Evolutionary conservation across 2,329 filamentous ascomycete species (phyloP).

Genomic region (Verticillium zaregamsianum): DNA sequence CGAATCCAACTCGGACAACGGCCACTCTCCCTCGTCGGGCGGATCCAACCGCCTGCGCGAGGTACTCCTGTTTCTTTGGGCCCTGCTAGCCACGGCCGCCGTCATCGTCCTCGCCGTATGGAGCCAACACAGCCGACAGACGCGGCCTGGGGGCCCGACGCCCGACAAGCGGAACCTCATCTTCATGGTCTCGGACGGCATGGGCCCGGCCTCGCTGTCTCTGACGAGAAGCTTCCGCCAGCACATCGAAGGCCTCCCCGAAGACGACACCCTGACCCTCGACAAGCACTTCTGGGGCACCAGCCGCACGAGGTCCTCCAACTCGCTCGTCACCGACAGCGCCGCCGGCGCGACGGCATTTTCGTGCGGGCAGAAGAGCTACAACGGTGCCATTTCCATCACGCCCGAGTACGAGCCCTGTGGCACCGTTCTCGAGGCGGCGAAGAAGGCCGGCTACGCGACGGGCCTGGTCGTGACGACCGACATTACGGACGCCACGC

Average conservation of each 20-base stretch:
- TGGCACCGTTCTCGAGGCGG: constrained; percentile 88
- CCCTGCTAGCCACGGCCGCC: constrained; percentile 70
- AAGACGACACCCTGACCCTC: constrained; percentile 70
- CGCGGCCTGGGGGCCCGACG: constrained; percentile 23
- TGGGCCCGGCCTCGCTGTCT: constrained; percentile 89
- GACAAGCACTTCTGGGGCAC: constrained; percentile 89
- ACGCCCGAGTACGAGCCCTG: constrained; percentile 82
- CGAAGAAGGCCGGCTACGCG: constrained; percentile 84
- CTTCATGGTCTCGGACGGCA: constrained; percentile 99
- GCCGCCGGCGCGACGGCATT: constrained; percentile 98
- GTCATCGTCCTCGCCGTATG: constrained; percentile 78
- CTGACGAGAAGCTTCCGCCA: constrained; percentile 86
- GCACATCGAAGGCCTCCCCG: constrained; percentile 66
- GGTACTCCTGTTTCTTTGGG: constrained; percentile 75
- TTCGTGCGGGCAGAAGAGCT: constrained; percentile 87
- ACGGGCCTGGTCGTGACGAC: constrained; percentile 96
- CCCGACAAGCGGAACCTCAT: constrained; percentile 78
- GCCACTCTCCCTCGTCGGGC: constrained; percentile 13
- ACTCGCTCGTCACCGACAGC: constrained; percentile 86
- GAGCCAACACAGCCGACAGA: constrained; percentile 65
- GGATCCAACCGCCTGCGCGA: constrained; percentile 55
- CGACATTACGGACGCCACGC: constrained; percentile 90
- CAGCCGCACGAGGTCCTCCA: constrained; percentile 79
- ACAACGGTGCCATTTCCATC: constrained; percentile 93
- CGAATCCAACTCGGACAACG: constrained; percentile 8